Evolutionary conservation across 192 early-diverging fungal genomes (phyloP).

Genomic region (Spinellus fusiger): DNA sequence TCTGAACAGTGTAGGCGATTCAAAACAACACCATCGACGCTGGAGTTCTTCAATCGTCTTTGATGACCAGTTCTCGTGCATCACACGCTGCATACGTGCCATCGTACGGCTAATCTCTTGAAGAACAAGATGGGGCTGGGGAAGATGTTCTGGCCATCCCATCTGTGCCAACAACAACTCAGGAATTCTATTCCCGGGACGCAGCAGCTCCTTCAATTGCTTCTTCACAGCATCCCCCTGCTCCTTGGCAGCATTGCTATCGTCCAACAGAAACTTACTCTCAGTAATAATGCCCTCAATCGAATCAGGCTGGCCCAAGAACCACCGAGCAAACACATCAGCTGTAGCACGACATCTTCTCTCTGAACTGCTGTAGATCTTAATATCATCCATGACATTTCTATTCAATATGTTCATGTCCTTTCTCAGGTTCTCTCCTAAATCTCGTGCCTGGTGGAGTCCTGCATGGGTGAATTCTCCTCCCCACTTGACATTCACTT

Average conservation of each 20-base stretch:
- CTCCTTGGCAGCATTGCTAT: slow-evolving; percentile 90
- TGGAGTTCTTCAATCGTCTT: slow-evolving; percentile 59
- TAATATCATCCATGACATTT: slow-evolving; percentile 78
- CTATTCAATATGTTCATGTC: slow-evolving; percentile 87
- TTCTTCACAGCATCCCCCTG: slow-evolving; percentile 83
- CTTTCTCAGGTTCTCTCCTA: slow-evolving; percentile 87
- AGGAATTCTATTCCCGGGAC: slow-evolving; percentile 6
- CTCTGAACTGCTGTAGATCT: slow-evolving; percentile 82
- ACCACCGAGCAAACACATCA: slow-evolving; percentile 61
- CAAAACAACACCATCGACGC: slow-evolving; percentile 84
- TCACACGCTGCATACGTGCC: slow-evolving; percentile 56
- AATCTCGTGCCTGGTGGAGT: slow-evolving; percentile 80
- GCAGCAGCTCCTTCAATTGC: slow-evolving; percentile 49
- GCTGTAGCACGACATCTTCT: slow-evolving; percentile 82
- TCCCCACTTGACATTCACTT: slow-evolving; percentile 96
- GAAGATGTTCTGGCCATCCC: slow-evolving; percentile 18
- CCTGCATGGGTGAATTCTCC: slow-evolving; percentile 95
- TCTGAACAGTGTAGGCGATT: slow-evolving; percentile 77
- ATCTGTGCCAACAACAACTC: slow-evolving; percentile 10
- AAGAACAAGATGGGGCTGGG: slow-evolving; percentile 41
- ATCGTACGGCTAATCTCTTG: slow-evolving; percentile 68
- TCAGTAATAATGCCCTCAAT: slow-evolving; percentile 59
- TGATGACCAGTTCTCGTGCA: slow-evolving; percentile 70
- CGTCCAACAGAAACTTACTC: slow-evolving; percentile 91
- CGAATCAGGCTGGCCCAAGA: slow-evolving; percentile 54